Base-by-base conservation (phyloP, 345 rosid genomes). In the Hypericum perforatum region DNA sequence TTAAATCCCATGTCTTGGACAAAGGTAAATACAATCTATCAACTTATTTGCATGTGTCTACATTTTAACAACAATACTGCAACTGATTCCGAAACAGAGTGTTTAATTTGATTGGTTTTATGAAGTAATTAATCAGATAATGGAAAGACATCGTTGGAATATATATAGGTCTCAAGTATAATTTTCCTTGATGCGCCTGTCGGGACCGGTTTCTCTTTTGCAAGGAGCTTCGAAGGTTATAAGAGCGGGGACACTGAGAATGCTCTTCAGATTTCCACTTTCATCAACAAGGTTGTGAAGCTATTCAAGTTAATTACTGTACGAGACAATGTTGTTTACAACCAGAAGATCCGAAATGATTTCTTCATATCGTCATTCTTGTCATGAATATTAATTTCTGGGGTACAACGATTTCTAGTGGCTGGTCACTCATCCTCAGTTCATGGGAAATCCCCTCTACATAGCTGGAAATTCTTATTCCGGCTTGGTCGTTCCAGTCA, bases 401-500 rank as follows among this genome's bases (percentile, higher is more conserved):
- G 11, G 47, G 11, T n/a, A 10, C 47, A 44, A n/a, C n/a, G n/a
- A 22, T 22, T 22, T 22, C 32, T 22, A 22, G 79, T 75, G 79
- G 79, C 61, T 75, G 32, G 9, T 61, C 16, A 41, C 11, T 22
- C 76, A 75, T 52, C 79, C 79, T 0, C 13, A 65, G 9, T 75
- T 53, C 53, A 64, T 75, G 0, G 62, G 62, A 37, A 65, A 39
- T 57, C 16, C 58, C 58, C 43, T 71, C 16, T 75, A 75, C 66
- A 59, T 75, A 22, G 74, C 69, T 51, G 79, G 79, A 6, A 76
- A 71, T 68, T 75, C 76, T 5, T 74, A 74, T 49, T 70, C 79
- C 0, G 76, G 79, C 52, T 36, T 61, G 13, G 52, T 15, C 16
- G 68, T 67, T 32, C 78, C 78, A 49, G 45, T 66, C 1, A 1